A percentile compares a stretch with the other conserved stretches of the same genome.
These are phyloP conservation scores for Phylloporus arenicola DNA, from an alignment of 768 basidiomycete species.

Conservation along the genomic window DNA sequence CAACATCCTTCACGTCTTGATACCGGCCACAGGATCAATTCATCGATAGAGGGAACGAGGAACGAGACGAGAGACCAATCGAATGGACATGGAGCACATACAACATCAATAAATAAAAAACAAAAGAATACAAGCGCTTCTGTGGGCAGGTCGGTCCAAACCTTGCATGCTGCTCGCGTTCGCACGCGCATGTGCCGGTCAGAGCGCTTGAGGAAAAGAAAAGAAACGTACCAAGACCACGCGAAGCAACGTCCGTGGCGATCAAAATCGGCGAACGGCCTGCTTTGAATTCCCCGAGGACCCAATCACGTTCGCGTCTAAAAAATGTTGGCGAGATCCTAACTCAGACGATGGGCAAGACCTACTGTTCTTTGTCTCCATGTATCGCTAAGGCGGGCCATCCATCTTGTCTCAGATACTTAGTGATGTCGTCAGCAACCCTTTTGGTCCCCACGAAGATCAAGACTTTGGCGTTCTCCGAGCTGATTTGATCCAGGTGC, in stretches of 20 bases:
- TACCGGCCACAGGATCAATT: conserved; percentile 29
- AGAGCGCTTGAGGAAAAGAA: conserved; percentile 33
- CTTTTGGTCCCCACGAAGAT: conserved; percentile 98
- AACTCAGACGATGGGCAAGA: conserved; percentile 8
- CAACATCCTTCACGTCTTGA: conserved; percentile 97
- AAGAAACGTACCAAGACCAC: conserved; percentile 93
- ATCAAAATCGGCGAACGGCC: conserved; percentile 96
- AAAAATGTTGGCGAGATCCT: not conserved
- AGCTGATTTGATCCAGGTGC: conserved; percentile 93
- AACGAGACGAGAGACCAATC: conserved; percentile 8
- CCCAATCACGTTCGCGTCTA: conserved; percentile 99
- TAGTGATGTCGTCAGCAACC: conserved; percentile 97
- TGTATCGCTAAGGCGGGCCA: conserved; percentile 99
- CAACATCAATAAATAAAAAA: conserved; percentile 31
- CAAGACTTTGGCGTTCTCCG: conserved; percentile 96
- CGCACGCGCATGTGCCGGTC: conserved; percentile 30
- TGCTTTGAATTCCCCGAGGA: conserved; percentile 95
- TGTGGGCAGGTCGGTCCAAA: conserved; percentile 27
- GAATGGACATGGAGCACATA: conserved; percentile 29
- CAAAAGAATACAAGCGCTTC: conserved; percentile 29
- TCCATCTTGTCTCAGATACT: conserved; percentile 94
- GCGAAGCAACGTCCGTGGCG: conserved; percentile 98
- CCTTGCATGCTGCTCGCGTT: conserved; percentile 27
- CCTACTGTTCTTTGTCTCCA: conserved; percentile 97
- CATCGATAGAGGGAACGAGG: conserved; percentile 24